Evolutionary conservation across 2,329 filamentous ascomycete genomes (phyloP).

Genomic region (Neospermospora avenae): DNA sequence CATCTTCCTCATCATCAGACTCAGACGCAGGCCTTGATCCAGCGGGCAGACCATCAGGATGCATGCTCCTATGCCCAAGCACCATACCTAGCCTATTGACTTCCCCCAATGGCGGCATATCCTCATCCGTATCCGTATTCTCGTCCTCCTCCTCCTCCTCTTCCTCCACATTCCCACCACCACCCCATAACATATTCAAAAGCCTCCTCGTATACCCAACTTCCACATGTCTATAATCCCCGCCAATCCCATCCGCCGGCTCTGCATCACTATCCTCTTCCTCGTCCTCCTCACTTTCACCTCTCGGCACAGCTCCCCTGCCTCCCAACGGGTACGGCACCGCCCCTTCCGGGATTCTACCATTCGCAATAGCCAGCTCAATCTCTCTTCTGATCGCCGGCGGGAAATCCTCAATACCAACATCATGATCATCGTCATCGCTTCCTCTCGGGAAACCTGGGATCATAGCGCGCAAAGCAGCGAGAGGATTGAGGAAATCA

Average conservation of each 20-base stretch:
- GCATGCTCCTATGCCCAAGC: too few species aligned
- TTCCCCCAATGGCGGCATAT: conserved; percentile 17
- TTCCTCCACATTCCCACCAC: not conserved
- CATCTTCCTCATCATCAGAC: too few species aligned
- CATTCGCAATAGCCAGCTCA: not conserved
- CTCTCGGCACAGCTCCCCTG: not conserved
- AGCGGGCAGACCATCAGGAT: too few species aligned
- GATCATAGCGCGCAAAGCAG: conserved; percentile 22
- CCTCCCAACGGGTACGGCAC: too few species aligned
- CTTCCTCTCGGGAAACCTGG: conserved; percentile 1
- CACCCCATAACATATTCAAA: conserved; percentile 26
- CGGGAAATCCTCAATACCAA: not conserved
- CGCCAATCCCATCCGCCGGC: conserved; percentile 1
- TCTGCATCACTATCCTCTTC: conserved; percentile 14
- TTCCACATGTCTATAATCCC: conserved; percentile 7
- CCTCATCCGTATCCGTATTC: conserved; percentile 18
- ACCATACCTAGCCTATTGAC: not conserved
- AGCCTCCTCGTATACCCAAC: conserved; percentile 20
- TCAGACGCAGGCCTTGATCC: too few species aligned
- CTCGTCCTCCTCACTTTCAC: conserved; percentile 2
- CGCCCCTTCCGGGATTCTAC: not conserved
- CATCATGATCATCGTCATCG: conserved; percentile 7
- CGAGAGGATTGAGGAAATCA: conserved; percentile 27
- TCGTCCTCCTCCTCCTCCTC: conserved; percentile 2
- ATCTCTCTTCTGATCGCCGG: not conserved